Evolutionary conservation across 2,329 filamentous ascomycete species (phyloP).

Genomic region (Meredithiella fracta): DNA sequence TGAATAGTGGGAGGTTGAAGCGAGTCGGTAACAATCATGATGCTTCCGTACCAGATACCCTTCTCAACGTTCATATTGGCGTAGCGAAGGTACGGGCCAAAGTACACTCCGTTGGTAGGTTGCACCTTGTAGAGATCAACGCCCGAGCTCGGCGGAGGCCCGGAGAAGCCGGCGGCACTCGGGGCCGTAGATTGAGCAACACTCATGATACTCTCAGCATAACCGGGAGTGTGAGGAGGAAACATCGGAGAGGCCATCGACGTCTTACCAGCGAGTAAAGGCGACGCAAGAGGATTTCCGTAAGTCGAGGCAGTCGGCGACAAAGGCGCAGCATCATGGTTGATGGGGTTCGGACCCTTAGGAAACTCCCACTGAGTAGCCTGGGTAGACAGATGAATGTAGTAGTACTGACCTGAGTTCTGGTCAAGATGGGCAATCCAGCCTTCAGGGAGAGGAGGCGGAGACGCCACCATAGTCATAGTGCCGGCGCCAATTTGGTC

Average conservation of each 20-base stretch:
- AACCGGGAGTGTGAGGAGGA: conserved; percentile 66
- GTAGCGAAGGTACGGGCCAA: conserved; percentile 88
- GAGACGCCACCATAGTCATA: conserved; percentile 43
- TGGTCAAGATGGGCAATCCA: conserved; percentile 97
- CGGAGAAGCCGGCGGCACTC: conserved; percentile 65
- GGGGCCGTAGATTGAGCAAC: conserved; percentile 59
- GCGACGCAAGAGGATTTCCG: conserved; percentile 55
- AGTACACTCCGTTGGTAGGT: conserved; percentile 93
- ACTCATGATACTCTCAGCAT: conserved; percentile 73
- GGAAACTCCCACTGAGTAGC: conserved; percentile 98
- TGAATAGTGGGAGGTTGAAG: conserved; percentile 92
- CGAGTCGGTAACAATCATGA: conserved; percentile 79
- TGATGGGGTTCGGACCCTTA: conserved; percentile 80
- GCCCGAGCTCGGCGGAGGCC: conserved; percentile 73
- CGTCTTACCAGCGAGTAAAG: conserved; percentile 38
- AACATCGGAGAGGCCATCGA: conserved; percentile 62
- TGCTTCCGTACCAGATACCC: conserved; percentile 82
- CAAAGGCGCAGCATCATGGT: conserved; percentile 63
- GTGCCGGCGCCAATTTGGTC: conserved; percentile 28
- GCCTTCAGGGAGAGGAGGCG: conserved; percentile 84
- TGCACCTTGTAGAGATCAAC: conserved; percentile 88
- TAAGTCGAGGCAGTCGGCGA: conserved; percentile 69
- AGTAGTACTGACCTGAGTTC: conserved; percentile 95
- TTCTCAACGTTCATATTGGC: conserved; percentile 93
- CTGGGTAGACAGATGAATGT: conserved; percentile 88